phyloP scores from a whole-genome alignment of 1,284 basidiomycete species.

The Ceratobasidium papillatum region DNA sequence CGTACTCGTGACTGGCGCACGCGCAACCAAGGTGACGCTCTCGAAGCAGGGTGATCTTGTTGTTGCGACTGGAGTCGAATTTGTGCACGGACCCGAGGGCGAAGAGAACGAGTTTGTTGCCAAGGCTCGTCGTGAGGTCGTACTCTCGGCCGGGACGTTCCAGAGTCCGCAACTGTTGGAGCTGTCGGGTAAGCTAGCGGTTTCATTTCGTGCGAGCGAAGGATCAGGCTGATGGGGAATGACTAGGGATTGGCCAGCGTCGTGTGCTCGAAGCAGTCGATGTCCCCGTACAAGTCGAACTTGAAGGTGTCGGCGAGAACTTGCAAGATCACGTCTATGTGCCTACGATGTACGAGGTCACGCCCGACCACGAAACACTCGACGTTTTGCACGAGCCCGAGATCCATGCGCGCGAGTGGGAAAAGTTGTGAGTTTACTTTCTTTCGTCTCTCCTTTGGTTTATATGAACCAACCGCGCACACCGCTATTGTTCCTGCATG shows the following conservation, averaged over 20 bases:
- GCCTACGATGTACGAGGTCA: conserved; percentile 40
- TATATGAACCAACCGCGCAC: neutral
- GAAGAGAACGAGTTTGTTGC: conserved; percentile 44
- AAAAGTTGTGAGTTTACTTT: conserved; percentile 35
- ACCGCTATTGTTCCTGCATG: conserved; percentile 13
- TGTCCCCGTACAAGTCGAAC: conserved; percentile 53
- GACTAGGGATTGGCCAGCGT: conserved; percentile 55
- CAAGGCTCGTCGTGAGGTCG: conserved; percentile 19
- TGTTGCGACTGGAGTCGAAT: conserved; percentile 48
- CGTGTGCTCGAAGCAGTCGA: conserved; percentile 52
- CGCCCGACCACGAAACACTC: conserved; percentile 40
- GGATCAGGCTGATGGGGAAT: neutral
- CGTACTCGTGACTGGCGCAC: conserved; percentile 31
- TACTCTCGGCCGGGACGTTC: conserved; percentile 48
- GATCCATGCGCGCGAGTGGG: conserved; percentile 31
- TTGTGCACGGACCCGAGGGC: conserved; percentile 44
- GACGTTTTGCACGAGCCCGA: conserved; percentile 41
- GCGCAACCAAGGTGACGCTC: conserved; percentile 20
- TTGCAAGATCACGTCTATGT: conserved; percentile 54
- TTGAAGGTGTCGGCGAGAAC: conserved; percentile 57
- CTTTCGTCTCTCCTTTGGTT: neutral
- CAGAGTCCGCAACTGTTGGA: conserved; percentile 50
- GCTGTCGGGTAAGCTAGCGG: conserved; percentile 52
- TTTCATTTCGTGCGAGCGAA: neutral
- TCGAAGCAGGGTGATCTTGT: conserved; percentile 14